phyloP scores from a whole-genome alignment of 148 eudicot species.

The Simmondsia chinensis region DNA sequence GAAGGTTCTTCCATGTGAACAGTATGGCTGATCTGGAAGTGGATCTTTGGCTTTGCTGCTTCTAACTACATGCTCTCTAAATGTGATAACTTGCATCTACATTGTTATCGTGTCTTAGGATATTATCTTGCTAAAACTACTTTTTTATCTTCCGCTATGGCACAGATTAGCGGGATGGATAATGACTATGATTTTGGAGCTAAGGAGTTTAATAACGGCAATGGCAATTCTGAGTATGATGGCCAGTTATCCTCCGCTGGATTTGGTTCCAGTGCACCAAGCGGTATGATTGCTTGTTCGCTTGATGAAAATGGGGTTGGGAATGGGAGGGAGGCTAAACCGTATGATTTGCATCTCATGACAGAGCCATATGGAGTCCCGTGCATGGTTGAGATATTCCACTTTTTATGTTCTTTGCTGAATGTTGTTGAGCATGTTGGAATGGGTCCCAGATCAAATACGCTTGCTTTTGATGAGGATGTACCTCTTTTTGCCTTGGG shows the following conservation, averaged over 20 bases:
- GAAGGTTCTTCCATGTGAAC: no score
- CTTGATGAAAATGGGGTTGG: slow-evolving; percentile 38
- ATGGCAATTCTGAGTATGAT: slow-evolving; percentile 42
- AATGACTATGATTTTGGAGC: slow-evolving; percentile 21
- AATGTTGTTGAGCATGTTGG: slow-evolving; percentile 62
- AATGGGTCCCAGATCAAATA: slow-evolving; percentile 53
- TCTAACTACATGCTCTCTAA: no score
- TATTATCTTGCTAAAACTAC: background rate
- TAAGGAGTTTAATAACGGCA: slow-evolving; percentile 39
- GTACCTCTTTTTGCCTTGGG: slow-evolving; percentile 87
- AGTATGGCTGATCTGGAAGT: no score
- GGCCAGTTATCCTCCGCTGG: slow-evolving; percentile 21
- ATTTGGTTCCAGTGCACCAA: slow-evolving; percentile 24
- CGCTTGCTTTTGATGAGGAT: slow-evolving; percentile 83
- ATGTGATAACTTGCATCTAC: no score
- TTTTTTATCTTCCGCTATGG: slow-evolving; percentile 1
- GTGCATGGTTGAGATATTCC: slow-evolving; percentile 90
- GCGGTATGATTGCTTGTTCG: slow-evolving; percentile 24
- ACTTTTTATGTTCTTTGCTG: slow-evolving; percentile 73
- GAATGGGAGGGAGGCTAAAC: slow-evolving; percentile 48
- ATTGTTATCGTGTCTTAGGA: no score
- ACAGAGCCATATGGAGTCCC: slow-evolving; percentile 80
- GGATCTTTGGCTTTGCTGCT: no score
- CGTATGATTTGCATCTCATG: slow-evolving; percentile 40
- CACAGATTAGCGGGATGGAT: slow-evolving; percentile 42